Evolutionary conservation across 768 basidiomycete species (phyloP).

Genomic region (Hericium coralloides): DNA sequence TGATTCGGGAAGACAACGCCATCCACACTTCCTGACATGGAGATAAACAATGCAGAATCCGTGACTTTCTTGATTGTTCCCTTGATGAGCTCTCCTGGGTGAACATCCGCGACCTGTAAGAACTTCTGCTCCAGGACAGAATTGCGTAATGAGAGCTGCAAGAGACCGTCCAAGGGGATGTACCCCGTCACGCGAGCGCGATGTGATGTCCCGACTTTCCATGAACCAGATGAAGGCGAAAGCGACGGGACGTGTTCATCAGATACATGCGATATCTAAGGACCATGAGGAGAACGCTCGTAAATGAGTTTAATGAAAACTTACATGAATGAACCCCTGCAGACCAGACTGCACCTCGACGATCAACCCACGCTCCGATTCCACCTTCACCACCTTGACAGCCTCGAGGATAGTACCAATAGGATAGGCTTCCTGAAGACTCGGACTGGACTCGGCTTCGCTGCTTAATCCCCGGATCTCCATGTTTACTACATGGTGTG

Average conservation of each 20-base stretch:
- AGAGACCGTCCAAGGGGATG: conserved; percentile 75
- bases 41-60: conserved; percentile 74
- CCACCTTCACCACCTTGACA: conserved; percentile 66
- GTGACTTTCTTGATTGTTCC: conserved; percentile 83
- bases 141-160: conserved; percentile 80
- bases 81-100: conserved; percentile 80
- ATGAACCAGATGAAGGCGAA: conserved; percentile 60
- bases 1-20: conserved; percentile 93
- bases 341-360: conserved; percentile 55
- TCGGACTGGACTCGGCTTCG: conserved; percentile 13
- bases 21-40: conserved; percentile 80
- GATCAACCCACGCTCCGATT: conserved; percentile 75
- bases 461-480: conserved; percentile 27
- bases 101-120: conserved; percentile 71
- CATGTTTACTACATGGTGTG: conserved; percentile 61
- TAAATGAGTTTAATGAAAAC: conserved; percentile 18
- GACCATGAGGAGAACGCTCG: conserved; percentile 5
- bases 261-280: conserved; percentile 86
- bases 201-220: conserved; percentile 74
- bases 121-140: conserved; percentile 82
- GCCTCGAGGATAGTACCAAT: conserved; percentile 65
- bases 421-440: conserved; percentile 52
- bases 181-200: conserved; percentile 82
- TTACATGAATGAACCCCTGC: conserved; percentile 82
- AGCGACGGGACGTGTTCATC: conserved; percentile 86